Conservation (phyloP, 257 asterid species). For the Verbena officinalis region DNA sequence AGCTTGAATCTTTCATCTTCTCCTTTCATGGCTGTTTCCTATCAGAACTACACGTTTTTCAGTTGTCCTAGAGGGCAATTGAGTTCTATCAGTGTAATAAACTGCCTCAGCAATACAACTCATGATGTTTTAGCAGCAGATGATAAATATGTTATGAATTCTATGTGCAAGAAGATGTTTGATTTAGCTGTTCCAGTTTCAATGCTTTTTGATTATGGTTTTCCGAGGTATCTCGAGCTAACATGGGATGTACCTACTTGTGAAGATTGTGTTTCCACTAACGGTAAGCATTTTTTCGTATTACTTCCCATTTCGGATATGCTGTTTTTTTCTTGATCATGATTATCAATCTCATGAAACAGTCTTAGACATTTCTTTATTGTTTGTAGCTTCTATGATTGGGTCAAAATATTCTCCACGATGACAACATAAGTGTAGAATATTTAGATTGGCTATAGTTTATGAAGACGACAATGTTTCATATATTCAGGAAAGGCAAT, state of each 20-base stretch:
- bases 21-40: constrained; percentile 38
- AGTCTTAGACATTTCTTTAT: neutral
- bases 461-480: constrained; percentile 6
- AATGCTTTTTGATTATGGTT: constrained; percentile 2
- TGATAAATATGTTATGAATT: neutral
- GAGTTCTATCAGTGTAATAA: constrained; percentile 25
- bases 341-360: no score
- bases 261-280: constrained; percentile 36
- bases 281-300: constrained; percentile 34
- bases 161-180: constrained; percentile 32
- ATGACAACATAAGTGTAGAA: neutral
- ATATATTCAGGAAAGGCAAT: constrained; percentile 12
- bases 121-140: constrained; percentile 18
- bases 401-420: constrained; percentile 23
- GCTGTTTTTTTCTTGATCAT: no score
- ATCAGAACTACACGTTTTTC: constrained; percentile 47
- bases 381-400: constrained; percentile 16
- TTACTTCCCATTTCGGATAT: no score
- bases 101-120: constrained; percentile 53
- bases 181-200: constrained; percentile 43
- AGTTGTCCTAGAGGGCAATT: constrained; percentile 42
- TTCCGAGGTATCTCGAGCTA: constrained; percentile 42
- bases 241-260: constrained; percentile 47
- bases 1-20: constrained; percentile 44
- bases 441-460: neutral